Base-by-base conservation (phyloP, 257 asterid species). In the Sherardia arvensis region DNA sequence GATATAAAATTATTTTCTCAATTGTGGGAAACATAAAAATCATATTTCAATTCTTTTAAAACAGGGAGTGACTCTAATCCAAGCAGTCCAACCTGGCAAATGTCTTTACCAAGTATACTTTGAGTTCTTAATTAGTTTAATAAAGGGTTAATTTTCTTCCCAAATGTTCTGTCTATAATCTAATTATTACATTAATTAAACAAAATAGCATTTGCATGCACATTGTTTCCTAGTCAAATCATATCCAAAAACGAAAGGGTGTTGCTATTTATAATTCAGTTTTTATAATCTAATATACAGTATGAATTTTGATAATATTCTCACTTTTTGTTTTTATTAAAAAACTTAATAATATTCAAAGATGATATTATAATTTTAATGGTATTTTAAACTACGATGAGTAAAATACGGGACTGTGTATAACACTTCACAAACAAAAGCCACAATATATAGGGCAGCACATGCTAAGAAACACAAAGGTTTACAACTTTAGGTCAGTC, bases 401-500 rank as follows among this genome's bases (percentile, higher is more conserved):
- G n/a, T n/a, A n/a, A n/a, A n/a, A n/a, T n/a, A n/a, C n/a, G n/a
- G n/a, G n/a, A n/a, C n/a, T n/a, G n/a, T n/a, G n/a, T n/a, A n/a
- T n/a, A n/a, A n/a, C n/a, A n/a, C n/a, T n/a, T n/a, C n/a, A n/a
- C n/a, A n/a, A n/a, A n/a, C n/a, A n/a, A n/a, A n/a, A 62, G 45
- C 43, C 48, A 49, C 21, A 64, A 69, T 14, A 26, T 63, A 74
- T 59, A 48, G 73, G 79, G 77, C 73, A 73, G 83, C 73, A 82
- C 83, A 78, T 70, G 73, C 74, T 67, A 69, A 72, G 68, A 69
- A 61, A 23, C 59, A 68, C 64, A 69, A 69, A 76, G 81, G 67
- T 49, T 64, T 59, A 71, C 49, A 69, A 73, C 80, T 79, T 79
- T 79, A 79, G 71, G 79, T 69, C 73, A 60, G 76, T 81, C 82